Conservation (phyloP, 306 rosid species). For the Medicago lupulina region DNA sequence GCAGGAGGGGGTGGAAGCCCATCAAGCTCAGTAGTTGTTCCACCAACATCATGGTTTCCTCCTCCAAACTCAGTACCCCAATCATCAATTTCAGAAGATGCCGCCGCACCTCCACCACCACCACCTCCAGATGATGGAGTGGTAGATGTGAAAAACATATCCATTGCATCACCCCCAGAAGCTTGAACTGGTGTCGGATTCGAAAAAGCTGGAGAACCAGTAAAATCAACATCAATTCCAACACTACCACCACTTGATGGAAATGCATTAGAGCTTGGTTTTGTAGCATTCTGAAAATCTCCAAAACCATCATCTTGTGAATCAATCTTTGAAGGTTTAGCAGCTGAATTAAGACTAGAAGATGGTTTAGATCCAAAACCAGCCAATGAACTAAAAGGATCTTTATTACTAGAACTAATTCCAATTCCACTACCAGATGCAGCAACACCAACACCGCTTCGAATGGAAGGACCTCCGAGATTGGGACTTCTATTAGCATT, state of each 20-base stretch:
- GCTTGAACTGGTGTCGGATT: slow-evolving; percentile 55
- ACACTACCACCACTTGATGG: slow-evolving; percentile 45
- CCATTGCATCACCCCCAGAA: slow-evolving; percentile 70
- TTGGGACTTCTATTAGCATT: slow-evolving; percentile 51
- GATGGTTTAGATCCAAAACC: slow-evolving; percentile 76
- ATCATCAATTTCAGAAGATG: slow-evolving; percentile 63
- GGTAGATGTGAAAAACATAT: slow-evolving; percentile 70
- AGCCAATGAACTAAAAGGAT: slow-evolving; percentile 87
- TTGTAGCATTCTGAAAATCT: slow-evolving; percentile 79
- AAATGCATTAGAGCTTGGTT: slow-evolving; percentile 54
- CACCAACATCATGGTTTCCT: slow-evolving; percentile 65
- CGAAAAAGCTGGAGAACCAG: slow-evolving; percentile 47
- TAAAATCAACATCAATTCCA: slow-evolving; percentile 47
- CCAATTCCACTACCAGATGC: slow-evolving; percentile 43
- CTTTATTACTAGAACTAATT: slow-evolving; percentile 55
- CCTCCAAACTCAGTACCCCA: slow-evolving; percentile 88
- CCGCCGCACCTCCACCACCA: background rate
- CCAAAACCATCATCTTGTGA: slow-evolving; percentile 67
- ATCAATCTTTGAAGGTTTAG: slow-evolving; percentile 43
- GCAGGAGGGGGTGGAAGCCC: slow-evolving; percentile 99
- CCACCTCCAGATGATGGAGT: slow-evolving; percentile 50
- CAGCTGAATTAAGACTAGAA: slow-evolving; percentile 61
- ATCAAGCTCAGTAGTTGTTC: slow-evolving; percentile 89
- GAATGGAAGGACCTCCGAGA: slow-evolving; percentile 67
- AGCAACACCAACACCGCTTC: slow-evolving; percentile 41